A percentile compares a stretch with the other conserved stretches of the same genome.
Conservation (phyloP, 2,329 filamentous ascomycete species). For the Xylariaceae sp. region DNA sequence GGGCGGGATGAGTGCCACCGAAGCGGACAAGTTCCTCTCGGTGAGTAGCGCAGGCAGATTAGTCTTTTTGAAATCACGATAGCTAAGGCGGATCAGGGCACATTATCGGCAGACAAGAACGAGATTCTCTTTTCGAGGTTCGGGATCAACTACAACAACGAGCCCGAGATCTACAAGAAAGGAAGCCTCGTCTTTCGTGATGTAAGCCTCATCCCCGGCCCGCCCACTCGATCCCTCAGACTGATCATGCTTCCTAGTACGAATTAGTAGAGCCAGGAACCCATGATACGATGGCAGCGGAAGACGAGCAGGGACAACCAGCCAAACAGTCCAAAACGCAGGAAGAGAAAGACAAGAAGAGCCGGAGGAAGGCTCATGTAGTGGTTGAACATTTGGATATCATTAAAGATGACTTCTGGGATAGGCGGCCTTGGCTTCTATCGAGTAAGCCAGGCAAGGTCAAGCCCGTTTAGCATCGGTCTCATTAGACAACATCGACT, state of each 20-base stretch:
- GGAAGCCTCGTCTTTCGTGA: conserved; percentile 87
- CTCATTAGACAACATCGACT: too few relatives aligned
- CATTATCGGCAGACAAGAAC: conserved; percentile 83
- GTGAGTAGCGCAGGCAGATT: conserved; percentile 39
- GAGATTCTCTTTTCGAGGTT: conserved; percentile 90
- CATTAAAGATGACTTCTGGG: conserved; percentile 94
- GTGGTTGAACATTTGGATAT: conserved; percentile 86
- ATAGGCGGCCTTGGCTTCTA: conserved; percentile 76
- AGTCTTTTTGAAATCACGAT: not conserved
- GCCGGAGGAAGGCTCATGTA: conserved; percentile 73
- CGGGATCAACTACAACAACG: conserved; percentile 96
- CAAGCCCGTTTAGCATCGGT: conserved; percentile 43
- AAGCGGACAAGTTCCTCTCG: conserved; percentile 76
- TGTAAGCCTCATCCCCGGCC: conserved; percentile 38
- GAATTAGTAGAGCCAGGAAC: conserved; percentile 60
- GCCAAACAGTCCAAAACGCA: conserved; percentile 70
- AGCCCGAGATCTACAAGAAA: conserved; percentile 87
- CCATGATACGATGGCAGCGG: conserved; percentile 41
- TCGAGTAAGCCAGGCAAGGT: conserved; percentile 69
- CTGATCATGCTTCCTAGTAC: conserved; percentile 48
- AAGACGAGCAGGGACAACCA: conserved; percentile 48
- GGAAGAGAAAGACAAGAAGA: conserved; percentile 76
- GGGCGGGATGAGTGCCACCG: conserved; percentile 69
- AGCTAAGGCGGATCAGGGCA: conserved; percentile 55
- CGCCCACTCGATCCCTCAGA: not conserved